phyloP scores from a whole-genome alignment of 2,329 filamentous ascomycete genomes.

The Bipolaris sorokiniana region DNA sequence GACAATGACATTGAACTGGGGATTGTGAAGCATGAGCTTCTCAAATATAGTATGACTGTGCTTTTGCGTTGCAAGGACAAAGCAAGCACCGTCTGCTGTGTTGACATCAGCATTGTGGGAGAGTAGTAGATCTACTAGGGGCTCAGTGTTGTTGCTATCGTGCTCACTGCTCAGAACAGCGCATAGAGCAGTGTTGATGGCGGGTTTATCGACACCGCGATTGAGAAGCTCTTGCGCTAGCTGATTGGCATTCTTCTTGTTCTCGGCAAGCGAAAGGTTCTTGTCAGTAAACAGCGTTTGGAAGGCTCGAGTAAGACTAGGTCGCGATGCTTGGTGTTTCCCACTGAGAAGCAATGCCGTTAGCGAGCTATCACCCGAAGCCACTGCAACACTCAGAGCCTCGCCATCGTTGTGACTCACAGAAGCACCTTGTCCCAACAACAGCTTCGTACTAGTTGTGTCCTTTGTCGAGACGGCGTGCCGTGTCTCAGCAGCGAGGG shows the following conservation, averaged over 20 bases:
- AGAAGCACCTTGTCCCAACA: slow-evolving; percentile 42
- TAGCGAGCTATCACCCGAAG: slow-evolving; percentile 58
- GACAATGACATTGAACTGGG: slow-evolving; percentile 61
- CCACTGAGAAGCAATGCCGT: slow-evolving; percentile 58
- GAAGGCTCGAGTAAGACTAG: slow-evolving; percentile 38
- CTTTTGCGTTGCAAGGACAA: slow-evolving; percentile 39
- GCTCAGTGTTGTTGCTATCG: slow-evolving; percentile 12
- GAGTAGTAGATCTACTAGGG: slow-evolving; percentile 34
- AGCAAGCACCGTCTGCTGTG: slow-evolving; percentile 37
- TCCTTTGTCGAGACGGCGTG: slow-evolving; percentile 28
- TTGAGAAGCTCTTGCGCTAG: slow-evolving; percentile 36
- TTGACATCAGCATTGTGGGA: slow-evolving; percentile 41
- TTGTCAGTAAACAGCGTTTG: slow-evolving; percentile 33
- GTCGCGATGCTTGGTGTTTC: slow-evolving; percentile 34
- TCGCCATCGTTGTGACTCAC: slow-evolving; percentile 62
- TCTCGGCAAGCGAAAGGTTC: not conserved
- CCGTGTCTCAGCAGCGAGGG: slow-evolving; percentile 35
- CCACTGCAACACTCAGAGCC: slow-evolving; percentile 61
- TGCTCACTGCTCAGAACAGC: slow-evolving; percentile 25
- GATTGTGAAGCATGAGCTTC: slow-evolving; percentile 50
- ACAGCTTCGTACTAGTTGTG: slow-evolving; percentile 33
- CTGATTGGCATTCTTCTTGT: slow-evolving; percentile 4
- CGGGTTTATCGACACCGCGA: slow-evolving; percentile 36
- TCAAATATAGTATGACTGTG: slow-evolving; percentile 28
- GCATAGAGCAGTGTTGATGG: slow-evolving; percentile 36